phyloP scores from a whole-genome alignment of 805 yeast species.

The Trichomonascus vanleenenianus region DNA sequence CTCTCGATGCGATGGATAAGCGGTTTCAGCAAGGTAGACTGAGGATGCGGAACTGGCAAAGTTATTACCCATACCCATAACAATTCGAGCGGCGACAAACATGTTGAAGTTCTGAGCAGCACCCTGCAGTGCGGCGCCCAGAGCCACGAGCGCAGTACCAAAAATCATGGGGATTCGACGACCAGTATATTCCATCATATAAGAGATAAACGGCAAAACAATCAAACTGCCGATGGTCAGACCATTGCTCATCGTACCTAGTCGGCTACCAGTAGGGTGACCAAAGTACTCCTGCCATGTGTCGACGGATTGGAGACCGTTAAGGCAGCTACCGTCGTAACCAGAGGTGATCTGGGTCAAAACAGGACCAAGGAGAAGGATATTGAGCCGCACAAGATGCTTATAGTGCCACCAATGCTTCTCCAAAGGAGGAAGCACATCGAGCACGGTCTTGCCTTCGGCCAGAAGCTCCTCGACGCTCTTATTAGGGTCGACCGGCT shows the following conservation, averaged over 20 bases:
- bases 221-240: conserved; percentile 52
- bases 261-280: conserved; percentile 12
- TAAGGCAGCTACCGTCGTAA: conserved; percentile 17
- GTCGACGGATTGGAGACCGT: conserved; percentile 21
- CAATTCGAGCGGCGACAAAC: conserved; percentile 56
- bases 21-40: conserved; percentile 65
- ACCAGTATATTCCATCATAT: conserved; percentile 52
- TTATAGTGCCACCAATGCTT: conserved; percentile 14
- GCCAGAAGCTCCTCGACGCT: too few species aligned
- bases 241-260: conserved; percentile 17
- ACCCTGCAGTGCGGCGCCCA: conserved; percentile 72
- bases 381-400: conserved; percentile 12
- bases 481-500: too few species aligned
- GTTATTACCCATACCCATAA: conserved; percentile 27
- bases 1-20: conserved; percentile 54
- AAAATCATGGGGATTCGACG: conserved; percentile 50
- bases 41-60: conserved; percentile 42
- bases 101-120: conserved; percentile 51
- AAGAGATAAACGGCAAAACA: conserved; percentile 58
- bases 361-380: conserved; percentile 10
- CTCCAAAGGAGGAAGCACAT: conserved; percentile 13
- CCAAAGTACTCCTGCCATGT: conserved; percentile 15
- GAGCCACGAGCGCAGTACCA: conserved; percentile 48
- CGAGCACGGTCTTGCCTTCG: conserved; percentile 1
- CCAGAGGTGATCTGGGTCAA: conserved; percentile 14